A percentile compares a stretch with the other conserved stretches of the same genome.
Evolutionary conservation across 805 yeast genomes (phyloP).

Genomic region (Ogataea nitratoaversa): DNA sequence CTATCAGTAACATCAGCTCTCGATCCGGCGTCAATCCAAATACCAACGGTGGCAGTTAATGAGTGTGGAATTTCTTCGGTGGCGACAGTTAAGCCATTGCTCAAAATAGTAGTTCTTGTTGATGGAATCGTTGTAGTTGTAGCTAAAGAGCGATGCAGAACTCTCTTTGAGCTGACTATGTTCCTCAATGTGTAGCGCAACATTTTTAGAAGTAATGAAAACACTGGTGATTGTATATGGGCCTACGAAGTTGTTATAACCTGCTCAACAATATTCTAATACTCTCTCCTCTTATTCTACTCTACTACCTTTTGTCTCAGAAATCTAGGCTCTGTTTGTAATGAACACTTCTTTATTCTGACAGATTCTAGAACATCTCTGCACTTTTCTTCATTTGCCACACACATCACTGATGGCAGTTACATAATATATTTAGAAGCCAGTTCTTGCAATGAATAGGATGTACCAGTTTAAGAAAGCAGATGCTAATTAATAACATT

Average conservation of each 20-base stretch:
- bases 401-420: too few species aligned
- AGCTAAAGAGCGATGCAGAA: conserved; percentile 1
- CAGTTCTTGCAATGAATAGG: neutral
- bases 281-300: too few species aligned
- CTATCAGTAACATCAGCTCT: conserved; percentile 82
- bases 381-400: neutral
- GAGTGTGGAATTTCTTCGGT: conserved; percentile 83
- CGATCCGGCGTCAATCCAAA: conserved; percentile 98
- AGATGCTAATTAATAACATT: too few species aligned
- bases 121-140: conserved; percentile 32
- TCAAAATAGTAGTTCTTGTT: conserved; percentile 65
- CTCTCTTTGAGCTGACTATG: neutral
- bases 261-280: too few species aligned
- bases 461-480: too few species aligned
- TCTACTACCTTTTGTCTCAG: too few species aligned
- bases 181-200: neutral
- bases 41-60: conserved; percentile 94
- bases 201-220: neutral
- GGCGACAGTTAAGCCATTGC: conserved; percentile 95
- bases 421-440: too few species aligned
- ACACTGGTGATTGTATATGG: too few species aligned
- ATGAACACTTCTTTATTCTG: neutral
- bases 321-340: neutral
- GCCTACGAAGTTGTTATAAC: too few species aligned
- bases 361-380: neutral